Base-by-base conservation (phyloP, 768 basidiomycete genomes). In the Auriculariales sp. region DNA sequence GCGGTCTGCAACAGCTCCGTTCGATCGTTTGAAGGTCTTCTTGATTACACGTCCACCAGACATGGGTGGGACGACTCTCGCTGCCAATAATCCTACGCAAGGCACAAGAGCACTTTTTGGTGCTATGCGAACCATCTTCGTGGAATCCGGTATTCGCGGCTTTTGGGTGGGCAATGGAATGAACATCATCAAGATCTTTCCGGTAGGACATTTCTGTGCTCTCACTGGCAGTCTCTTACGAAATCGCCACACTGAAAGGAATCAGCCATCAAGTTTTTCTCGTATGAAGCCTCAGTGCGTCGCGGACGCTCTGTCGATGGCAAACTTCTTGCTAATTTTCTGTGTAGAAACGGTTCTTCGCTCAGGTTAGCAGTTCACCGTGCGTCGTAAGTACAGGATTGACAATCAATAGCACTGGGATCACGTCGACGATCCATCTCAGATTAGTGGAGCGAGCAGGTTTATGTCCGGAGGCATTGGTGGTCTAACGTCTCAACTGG, bases 141-240 rank as follows among this genome's bases (percentile, higher is more conserved):
- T 77, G 1, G 91, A 97, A 64, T 90, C 90, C 28, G 92, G 92
- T 5, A 66, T 95, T 14, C 71, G 81, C 47, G 87, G 83, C 3
- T 99, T 98, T 63, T 99, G 95, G 94, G 91, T 92, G n/a, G 95
- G 95, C 4, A 95, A 72, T 55, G 71, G 71, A 11, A 71, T 99
- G 49, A 97, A 93, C 45, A 85, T 97, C 25, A 75, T 79, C 48
- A 98, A 98, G 71, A 95, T 98, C 54, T 86, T 97, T 54, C 93
- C 93, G 3, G 69, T 69, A 49, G 33, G 64, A 58, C 6, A 5
- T 15, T 12, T 30, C 0, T 34, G 42, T 34, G 46, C n/a, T n/a
- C 7, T 2, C 10, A n/a, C 42, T 46, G 29, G 11, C n/a, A 27
- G 15, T 31, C 27, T 36, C 46, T 17, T 46, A n/a, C n/a, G n/a